phyloP scores from a whole-genome alignment of 2,329 filamentous ascomycete genomes.

The Aureobasidium sp. region DNA sequence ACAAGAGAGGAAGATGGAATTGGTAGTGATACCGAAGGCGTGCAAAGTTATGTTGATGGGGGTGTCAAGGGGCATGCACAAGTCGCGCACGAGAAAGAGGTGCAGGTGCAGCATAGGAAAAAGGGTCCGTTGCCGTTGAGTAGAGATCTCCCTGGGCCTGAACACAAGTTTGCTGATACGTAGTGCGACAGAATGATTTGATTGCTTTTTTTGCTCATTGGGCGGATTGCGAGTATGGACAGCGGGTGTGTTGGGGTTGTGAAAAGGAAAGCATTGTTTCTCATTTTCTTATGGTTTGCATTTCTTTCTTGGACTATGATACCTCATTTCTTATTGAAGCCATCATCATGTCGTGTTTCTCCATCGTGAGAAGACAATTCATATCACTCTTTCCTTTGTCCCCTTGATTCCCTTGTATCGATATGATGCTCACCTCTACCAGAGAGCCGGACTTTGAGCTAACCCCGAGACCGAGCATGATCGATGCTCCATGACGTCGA shows the following conservation, averaged over 20 bases:
- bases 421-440: not conserved
- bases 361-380: not conserved
- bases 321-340: not conserved
- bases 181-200: not conserved
- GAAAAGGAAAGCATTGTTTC: not conserved
- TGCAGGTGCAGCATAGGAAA: not conserved
- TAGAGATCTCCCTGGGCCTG: not conserved
- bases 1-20: constrained; percentile 7
- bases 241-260: not conserved
- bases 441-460: not conserved
- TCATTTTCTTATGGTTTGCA: not conserved
- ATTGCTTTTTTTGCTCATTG: not conserved
- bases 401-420: not conserved
- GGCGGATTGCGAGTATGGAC: not conserved
- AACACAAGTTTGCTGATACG: constrained; percentile 9
- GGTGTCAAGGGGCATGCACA: not conserved
- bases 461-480: not conserved
- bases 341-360: not conserved
- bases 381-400: not conserved
- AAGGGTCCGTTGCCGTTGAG: constrained; percentile 6
- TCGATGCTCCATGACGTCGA: not conserved
- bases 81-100: not conserved
- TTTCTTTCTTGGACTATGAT: not conserved
- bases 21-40: constrained; percentile 9
- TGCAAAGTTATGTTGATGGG: constrained; percentile 1